Evolutionary conservation across 345 rosid species (phyloP).

Genomic region (Pistacia atlantica): DNA sequence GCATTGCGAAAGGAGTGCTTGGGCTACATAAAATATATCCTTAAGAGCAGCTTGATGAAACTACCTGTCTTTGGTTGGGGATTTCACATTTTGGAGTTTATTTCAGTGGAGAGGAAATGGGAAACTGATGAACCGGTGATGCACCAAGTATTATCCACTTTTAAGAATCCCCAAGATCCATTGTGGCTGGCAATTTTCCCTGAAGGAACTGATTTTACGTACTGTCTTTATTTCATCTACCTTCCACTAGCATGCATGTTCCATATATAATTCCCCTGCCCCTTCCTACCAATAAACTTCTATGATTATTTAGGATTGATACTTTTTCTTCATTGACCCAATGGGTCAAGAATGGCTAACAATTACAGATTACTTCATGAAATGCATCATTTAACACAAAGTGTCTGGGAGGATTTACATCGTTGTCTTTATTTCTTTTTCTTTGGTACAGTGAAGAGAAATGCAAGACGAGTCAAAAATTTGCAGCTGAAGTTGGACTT

Average conservation of each 20-base stretch:
- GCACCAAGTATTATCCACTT: conserved; percentile 60
- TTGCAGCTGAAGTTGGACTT: conserved; percentile 73
- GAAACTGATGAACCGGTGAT: conserved; percentile 69
- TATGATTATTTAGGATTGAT: background rate
- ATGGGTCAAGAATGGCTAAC: background rate
- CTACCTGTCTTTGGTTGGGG: conserved; percentile 87
- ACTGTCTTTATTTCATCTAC: conserved; percentile 27
- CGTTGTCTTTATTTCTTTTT: conserved; percentile 22
- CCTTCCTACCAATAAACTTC: background rate
- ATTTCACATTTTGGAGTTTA: conserved; percentile 80
- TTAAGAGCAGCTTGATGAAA: conserved; percentile 85
- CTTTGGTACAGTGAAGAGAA: conserved; percentile 64
- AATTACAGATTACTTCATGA: background rate
- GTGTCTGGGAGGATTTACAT: conserved; percentile 1
- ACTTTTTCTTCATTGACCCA: background rate
- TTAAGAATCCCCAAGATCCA: conserved; percentile 67
- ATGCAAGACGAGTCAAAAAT: conserved; percentile 60
- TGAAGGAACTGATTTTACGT: conserved; percentile 92
- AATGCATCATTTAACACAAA: background rate
- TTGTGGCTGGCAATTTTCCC: conserved; percentile 93
- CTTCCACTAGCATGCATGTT: conserved; percentile 23
- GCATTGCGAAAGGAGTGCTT: conserved; percentile 77
- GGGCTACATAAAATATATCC: conserved; percentile 73
- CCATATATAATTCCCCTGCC: background rate
- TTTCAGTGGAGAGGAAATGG: conserved; percentile 85